These are phyloP conservation scores for Magnolia officinalis DNA, from an alignment of 164 flowering plant species.

Conservation along the genomic window DNA sequence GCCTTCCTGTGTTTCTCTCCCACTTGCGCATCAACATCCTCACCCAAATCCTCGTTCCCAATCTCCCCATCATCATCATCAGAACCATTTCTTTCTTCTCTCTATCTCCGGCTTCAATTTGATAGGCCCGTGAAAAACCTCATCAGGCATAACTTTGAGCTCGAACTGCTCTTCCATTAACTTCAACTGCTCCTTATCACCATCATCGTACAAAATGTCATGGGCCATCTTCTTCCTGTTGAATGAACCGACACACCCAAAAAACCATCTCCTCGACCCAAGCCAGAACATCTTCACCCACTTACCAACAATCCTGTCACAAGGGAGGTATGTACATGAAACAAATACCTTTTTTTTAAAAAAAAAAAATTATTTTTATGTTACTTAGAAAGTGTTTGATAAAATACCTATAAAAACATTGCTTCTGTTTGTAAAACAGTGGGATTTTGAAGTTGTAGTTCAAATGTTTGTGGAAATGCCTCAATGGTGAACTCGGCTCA, in stretches of 20 bases:
- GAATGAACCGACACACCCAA: background rate
- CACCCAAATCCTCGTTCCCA: background rate
- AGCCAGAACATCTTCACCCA: constrained; percentile 13
- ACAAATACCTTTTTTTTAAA: no score
- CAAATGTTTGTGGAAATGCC: no score
- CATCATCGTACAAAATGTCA: constrained; percentile 14
- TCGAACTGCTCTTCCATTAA: constrained; percentile 7
- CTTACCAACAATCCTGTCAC: constrained; percentile 10
- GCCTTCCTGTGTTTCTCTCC: background rate
- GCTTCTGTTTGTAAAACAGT: no score
- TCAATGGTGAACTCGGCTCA: no score
- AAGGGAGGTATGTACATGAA: background rate
- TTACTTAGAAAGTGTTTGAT: no score
- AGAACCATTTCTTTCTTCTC: background rate
- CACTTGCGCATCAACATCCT: background rate
- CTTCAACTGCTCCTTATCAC: constrained; percentile 13
- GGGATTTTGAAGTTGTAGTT: no score
- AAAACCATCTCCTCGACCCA: constrained; percentile 16
- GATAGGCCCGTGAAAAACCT: constrained; percentile 3
- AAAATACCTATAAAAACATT: no score
- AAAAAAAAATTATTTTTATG: no score
- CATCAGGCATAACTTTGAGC: constrained; percentile 11
- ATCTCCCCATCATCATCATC: constrained; percentile 5
- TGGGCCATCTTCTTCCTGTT: constrained; percentile 4
- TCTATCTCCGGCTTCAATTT: background rate